Conservation (phyloP, 2,329 filamentous ascomycete genomes). For the Xylaria sp. region DNA sequence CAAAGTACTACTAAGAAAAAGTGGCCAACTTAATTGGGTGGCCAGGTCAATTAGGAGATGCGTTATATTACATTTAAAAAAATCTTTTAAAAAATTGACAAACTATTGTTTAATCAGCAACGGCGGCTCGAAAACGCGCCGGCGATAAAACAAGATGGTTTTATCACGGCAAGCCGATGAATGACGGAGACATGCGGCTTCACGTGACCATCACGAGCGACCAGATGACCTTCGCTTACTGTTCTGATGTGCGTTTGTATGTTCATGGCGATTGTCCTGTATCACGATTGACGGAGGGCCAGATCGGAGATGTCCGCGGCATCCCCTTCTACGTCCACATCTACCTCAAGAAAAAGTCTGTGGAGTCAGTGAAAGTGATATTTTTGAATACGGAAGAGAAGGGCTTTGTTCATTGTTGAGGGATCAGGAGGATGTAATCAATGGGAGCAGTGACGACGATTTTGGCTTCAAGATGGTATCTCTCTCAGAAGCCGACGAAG, state of each 20-base stretch:
- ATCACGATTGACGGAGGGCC: conserved; percentile 8
- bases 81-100: too few species aligned
- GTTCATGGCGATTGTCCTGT: conserved; percentile 25
- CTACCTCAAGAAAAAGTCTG: conserved; percentile 3
- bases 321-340: conserved; percentile 23
- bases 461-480: too few species aligned
- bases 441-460: too few species aligned
- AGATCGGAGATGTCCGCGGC: conserved; percentile 17
- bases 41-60: too few species aligned
- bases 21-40: too few species aligned
- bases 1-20: too few species aligned
- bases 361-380: background rate
- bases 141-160: conserved; percentile 12
- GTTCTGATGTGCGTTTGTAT: conserved; percentile 7
- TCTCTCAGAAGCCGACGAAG: too few species aligned
- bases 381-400: conserved; percentile 14
- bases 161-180: conserved; percentile 26
- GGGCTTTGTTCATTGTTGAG: too few species aligned
- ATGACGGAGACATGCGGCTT: conserved; percentile 24
- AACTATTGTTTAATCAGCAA: too few species aligned
- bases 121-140: conserved; percentile 11
- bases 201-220: conserved; percentile 19
- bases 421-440: too few species aligned
- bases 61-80: too few species aligned
- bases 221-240: conserved; percentile 24